Conservation (phyloP, 2,329 filamentous ascomycete genomes). For the Esteya vermicola region DNA sequence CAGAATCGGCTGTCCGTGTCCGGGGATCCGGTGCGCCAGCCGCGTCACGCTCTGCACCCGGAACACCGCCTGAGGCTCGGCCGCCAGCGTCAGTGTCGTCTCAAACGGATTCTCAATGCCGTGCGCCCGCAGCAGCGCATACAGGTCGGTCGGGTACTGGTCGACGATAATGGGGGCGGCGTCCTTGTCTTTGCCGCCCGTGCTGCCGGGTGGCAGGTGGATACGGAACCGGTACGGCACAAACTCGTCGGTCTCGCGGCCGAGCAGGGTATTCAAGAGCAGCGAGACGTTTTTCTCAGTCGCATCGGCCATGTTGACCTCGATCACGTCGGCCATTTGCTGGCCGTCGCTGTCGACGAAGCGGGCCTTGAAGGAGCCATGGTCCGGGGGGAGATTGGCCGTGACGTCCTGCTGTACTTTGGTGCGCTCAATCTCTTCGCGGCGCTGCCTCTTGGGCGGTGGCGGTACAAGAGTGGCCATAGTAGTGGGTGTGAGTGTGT, state of each 20-base stretch:
- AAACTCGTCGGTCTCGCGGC: slow-evolving; percentile 43
- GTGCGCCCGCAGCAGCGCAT: slow-evolving; percentile 38
- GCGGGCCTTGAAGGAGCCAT: slow-evolving; percentile 69
- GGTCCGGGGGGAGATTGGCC: slow-evolving; percentile 50
- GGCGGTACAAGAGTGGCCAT: slow-evolving; percentile 22
- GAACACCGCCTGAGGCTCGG: slow-evolving; percentile 81
- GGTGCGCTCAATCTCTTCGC: slow-evolving; percentile 57
- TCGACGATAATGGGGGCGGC: slow-evolving; percentile 33
- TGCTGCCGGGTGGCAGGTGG: slow-evolving; percentile 38
- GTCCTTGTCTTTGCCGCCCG: too few species aligned
- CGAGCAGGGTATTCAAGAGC: slow-evolving; percentile 71
- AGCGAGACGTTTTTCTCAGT: slow-evolving; percentile 81
- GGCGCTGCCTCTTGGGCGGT: slow-evolving; percentile 60
- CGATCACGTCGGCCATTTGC: slow-evolving; percentile 54
- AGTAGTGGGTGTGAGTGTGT: background rate
- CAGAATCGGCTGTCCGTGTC: slow-evolving; percentile 84
- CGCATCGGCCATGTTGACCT: slow-evolving; percentile 71
- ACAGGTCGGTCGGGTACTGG: slow-evolving; percentile 39
- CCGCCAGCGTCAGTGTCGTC: slow-evolving; percentile 34
- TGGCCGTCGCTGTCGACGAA: slow-evolving; percentile 72
- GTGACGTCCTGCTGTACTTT: slow-evolving; percentile 63
- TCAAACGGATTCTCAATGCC: slow-evolving; percentile 45
- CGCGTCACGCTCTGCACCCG: slow-evolving; percentile 82
- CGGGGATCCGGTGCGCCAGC: slow-evolving; percentile 75
- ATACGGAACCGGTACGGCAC: slow-evolving; percentile 49